A percentile compares a stretch with the other conserved stretches of the same genome.
Conservation (phyloP, 2,329 filamentous ascomycete species). For the Paracorniculantispora psalliotae region DNA sequence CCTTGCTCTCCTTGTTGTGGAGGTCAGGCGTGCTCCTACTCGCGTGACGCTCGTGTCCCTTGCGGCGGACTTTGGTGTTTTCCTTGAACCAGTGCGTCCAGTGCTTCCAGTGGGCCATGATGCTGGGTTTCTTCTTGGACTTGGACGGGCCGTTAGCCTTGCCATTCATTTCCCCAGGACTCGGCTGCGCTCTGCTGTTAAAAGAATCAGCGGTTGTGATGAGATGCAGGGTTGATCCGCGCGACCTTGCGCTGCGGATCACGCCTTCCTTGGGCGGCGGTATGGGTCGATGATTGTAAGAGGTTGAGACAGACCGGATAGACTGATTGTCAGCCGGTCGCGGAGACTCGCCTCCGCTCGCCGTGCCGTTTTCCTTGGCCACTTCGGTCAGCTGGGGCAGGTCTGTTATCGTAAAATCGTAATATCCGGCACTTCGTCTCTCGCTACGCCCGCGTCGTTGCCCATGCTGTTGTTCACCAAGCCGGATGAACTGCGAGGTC, state of each 20-base stretch:
- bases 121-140: slow-evolving; percentile 51
- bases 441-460: slow-evolving; percentile 72
- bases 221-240: slow-evolving; percentile 81
- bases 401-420: slow-evolving; percentile 64
- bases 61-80: slow-evolving; percentile 50
- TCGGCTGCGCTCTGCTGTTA: slow-evolving; percentile 25
- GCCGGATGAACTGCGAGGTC: slow-evolving; percentile 37
- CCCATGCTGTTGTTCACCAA: slow-evolving; percentile 38
- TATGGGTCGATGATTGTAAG: slow-evolving; percentile 66
- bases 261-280: slow-evolving; percentile 82
- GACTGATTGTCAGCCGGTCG: slow-evolving; percentile 75
- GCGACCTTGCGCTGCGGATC: slow-evolving; percentile 62
- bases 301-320: slow-evolving; percentile 70
- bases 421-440: slow-evolving; percentile 64
- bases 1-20: slow-evolving; percentile 42
- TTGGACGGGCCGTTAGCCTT: slow-evolving; percentile 34
- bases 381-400: slow-evolving; percentile 71
- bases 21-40: slow-evolving; percentile 58
- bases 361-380: slow-evolving; percentile 37
- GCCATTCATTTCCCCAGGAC: slow-evolving; percentile 20
- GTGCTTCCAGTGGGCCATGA: slow-evolving; percentile 58
- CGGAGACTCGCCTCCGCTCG: slow-evolving; percentile 38
- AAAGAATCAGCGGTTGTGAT: slow-evolving; percentile 61
- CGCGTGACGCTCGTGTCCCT: slow-evolving; percentile 43
- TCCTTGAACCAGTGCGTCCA: slow-evolving; percentile 61